Evolutionary conservation across 2,329 filamentous ascomycete species (phyloP), one percentile per base, ranked within the genome.

Genomic region (Colletotrichum australisinense): DNA sequence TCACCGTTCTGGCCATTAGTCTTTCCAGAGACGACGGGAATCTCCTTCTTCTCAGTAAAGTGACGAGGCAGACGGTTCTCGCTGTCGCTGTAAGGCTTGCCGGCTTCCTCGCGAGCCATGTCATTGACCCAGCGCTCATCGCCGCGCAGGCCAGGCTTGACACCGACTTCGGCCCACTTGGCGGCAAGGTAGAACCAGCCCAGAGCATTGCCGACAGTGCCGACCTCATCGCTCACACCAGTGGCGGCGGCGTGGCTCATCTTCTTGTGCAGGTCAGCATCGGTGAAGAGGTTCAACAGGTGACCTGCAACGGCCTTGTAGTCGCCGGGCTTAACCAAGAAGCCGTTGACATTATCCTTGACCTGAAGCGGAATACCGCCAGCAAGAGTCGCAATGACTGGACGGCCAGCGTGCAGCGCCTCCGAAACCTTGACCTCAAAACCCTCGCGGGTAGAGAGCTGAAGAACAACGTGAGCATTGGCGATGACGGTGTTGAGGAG

Each of bases 351-450:
- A 46, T 87, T 86, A 77, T 95, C 85, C 80, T 93, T 88, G 69
- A 97, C 88, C 80, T 97, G 94, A 5, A 96, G 86, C 1, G 94
- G 93, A 66, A 97, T 95, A 12, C 94, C 94, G n/a, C 94, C 94
- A 1, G 92, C 91, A 24, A 87, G 86, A 1, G 93, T 94, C 3
- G 92, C 93, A 75, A 97, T 94, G 77, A 95, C 89, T 1, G 94
- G 94, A 2, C 93, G 90, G 16, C 94, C 94, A 57, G 95, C 94
- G 79, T 95, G 94, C 26, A 96, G 86, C 1, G 93, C 94, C 82
- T 97, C 94, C 0, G 93, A 95, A 5, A 97, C 93, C 82, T 97
- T 97, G 77, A 97, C 92, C 82, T 97, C 94, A 77, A 97, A 97
- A 0, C 94, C 94, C 80, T 97, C 94, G 46, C 93, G 90, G 0